Evolutionary conservation across 768 basidiomycete species (phyloP), one percentile per base, ranked within the genome.

Genomic region (Amanita rubescens): DNA sequence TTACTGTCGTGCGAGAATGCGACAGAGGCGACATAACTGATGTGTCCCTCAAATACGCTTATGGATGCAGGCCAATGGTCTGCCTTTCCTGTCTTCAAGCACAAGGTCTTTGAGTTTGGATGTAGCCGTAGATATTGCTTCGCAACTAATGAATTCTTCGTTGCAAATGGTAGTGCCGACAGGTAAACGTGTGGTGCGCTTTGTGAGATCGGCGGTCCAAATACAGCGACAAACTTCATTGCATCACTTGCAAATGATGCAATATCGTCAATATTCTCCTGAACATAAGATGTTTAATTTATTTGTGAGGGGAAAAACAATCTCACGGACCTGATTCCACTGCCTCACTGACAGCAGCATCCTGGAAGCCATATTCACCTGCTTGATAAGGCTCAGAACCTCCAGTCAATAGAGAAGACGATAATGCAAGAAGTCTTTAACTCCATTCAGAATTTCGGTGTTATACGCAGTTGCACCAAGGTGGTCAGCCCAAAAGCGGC

Each of bases 91-190:
- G n/a, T n/a, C n/a, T n/a, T n/a, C n/a, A n/a, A n/a, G n/a, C n/a
- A n/a, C n/a, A n/a, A n/a, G n/a, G n/a, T n/a, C n/a, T n/a, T n/a
- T n/a, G n/a, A n/a, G n/a, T n/a, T n/a, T n/a, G n/a, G n/a, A n/a
- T n/a, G n/a, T n/a, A n/a, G n/a, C n/a, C n/a, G n/a, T n/a, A n/a
- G n/a, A n/a, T n/a, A n/a, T n/a, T n/a, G n/a, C n/a, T n/a, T n/a
- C n/a, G n/a, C n/a, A n/a, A n/a, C n/a, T n/a, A n/a, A n/a, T n/a
- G n/a, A n/a, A n/a, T n/a, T n/a, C n/a, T n/a, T n/a, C n/a, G n/a
- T n/a, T n/a, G n/a, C n/a, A n/a, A n/a, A n/a, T n/a, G n/a, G 63
- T n/a, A 68, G 58, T 19, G 67, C 62, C 8, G 63, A 64, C 43
- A 63, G 51, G 53, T 66, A 66, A 24, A 66, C 59, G 42, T 66